Percentiles rank a stretch among this genome's conserved stretches.
phyloP scores from a whole-genome alignment of 208 protist genomes.

The Trypanosoma theileri region DNA sequence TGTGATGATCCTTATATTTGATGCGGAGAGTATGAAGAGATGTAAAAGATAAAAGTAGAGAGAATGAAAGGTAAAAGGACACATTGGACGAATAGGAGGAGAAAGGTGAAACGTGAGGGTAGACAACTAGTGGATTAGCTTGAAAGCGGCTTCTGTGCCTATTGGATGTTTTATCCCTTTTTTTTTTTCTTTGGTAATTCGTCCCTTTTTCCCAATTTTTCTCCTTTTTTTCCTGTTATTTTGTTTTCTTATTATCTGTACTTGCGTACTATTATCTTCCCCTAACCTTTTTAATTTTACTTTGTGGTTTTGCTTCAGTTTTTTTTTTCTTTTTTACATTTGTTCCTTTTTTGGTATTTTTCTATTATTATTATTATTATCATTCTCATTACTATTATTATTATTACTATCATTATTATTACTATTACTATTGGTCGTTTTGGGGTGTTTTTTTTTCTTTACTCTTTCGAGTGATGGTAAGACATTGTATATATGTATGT shows the following conservation, averaged over 20 bases:
- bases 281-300: too few species aligned
- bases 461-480: background rate
- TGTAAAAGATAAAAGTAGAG: slow-evolving; percentile 15
- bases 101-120: slow-evolving; percentile 7
- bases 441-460: slow-evolving; percentile 24
- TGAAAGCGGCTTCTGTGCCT: too few species aligned
- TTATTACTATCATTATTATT: too few species aligned
- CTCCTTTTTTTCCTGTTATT: background rate
- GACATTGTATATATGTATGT: too few species aligned
- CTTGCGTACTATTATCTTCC: too few species aligned
- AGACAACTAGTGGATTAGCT: slow-evolving; percentile 1
- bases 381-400: too few species aligned
- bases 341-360: too few species aligned
- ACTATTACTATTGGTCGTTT: too few species aligned
- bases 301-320: too few species aligned
- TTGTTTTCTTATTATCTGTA: too few species aligned
- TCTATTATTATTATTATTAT: too few species aligned
- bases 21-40: background rate
- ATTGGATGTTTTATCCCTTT: background rate
- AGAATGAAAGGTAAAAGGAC: slow-evolving; percentile 12
- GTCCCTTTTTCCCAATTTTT: slow-evolving; percentile 12
- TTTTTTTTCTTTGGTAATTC: background rate
- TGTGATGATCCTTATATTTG: background rate
- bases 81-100: slow-evolving; percentile 5
- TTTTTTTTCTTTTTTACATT: too few species aligned